Base-by-base conservation (phyloP, 164 flowering plant species). In the Vitis riparia region DNA sequence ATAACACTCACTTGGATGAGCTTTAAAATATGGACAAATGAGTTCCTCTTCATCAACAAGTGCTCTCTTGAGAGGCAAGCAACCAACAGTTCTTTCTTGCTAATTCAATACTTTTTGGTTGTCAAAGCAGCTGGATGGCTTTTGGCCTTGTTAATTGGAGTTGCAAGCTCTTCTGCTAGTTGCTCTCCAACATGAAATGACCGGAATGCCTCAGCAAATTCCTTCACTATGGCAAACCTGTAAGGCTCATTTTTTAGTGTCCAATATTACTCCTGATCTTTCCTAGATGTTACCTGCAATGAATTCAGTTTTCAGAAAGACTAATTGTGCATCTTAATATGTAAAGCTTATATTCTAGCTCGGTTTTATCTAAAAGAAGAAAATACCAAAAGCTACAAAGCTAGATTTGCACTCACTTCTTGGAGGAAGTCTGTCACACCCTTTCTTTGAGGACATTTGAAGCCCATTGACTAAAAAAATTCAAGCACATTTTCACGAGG, bases 371-470 rank as follows among this genome's bases (percentile, higher is more conserved):
- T 32, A 32, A 32, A 32, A 32, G 7, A 4, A 32, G 44, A 32
- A 32, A 6, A 32, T 32, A 32, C 44, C 5, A 32, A 5, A 47
- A 3, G 7, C 9, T 15, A 5, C 48, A 55, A 30, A 47, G n/a
- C 49, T 15, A 11, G 29, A 12, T 11, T 14, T 2, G 53, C 7
- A 66, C 81, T 72, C 75, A 89, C 94, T 71, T 90, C 94, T 73
- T 90, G 94, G 71, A 88, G 73, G 69, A 88, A 88, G 59, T 90
- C 94, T 15, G 94, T 89, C 3, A 83, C 88, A 0, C 89, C 95
- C 75, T 88, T 90, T 51, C 91, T 84, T 16, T 77, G 80, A 19
- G 95, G 93, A 52, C 92, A 87, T 67, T 76, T 81, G 77, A 90
- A 90, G 6, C 95, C 95, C 87, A 81, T 81, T 15, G 72, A 71